Conservation (phyloP, 371 early-diverging fungal genomes). For the Blakeslea trispora region DNA sequence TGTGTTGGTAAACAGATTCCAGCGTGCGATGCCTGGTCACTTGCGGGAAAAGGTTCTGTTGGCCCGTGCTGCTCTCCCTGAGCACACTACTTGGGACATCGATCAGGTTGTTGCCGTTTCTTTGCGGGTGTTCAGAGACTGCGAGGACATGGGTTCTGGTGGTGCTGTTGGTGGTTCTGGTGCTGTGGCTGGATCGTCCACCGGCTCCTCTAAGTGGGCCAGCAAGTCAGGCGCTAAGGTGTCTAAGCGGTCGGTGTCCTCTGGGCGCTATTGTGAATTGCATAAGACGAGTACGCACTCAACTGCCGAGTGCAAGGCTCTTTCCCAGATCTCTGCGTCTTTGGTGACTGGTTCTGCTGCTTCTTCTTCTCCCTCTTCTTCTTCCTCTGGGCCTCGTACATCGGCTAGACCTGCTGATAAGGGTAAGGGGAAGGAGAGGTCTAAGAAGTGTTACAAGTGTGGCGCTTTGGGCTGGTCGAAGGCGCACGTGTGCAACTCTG, state of each 20-base stretch:
- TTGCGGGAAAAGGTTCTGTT: background rate
- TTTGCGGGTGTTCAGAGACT: background rate
- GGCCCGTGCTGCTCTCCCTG: background rate
- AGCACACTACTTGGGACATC: background rate
- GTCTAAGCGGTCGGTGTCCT: too few species aligned
- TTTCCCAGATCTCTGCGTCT: too few species aligned
- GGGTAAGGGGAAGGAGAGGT: background rate
- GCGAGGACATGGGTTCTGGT: background rate
- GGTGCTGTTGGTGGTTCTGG: background rate
- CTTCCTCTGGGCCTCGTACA: too few species aligned
- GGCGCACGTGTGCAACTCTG: background rate
- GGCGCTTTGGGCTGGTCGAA: constrained; percentile 1
- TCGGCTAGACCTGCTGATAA: too few species aligned
- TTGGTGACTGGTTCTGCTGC: background rate
- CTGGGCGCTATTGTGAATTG: background rate
- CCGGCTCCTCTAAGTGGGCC: too few species aligned
- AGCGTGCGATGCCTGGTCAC: background rate
- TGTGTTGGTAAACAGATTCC: background rate
- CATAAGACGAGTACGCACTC: background rate
- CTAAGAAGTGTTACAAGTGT: background rate
- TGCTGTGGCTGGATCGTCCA: too few species aligned
- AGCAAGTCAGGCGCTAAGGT: too few species aligned
- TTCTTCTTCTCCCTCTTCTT: background rate
- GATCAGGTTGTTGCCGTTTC: background rate
- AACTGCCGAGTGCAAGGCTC: background rate